Evolutionary conservation across 805 yeast species (phyloP).

Genomic region (Kuraishia ogatae): DNA sequence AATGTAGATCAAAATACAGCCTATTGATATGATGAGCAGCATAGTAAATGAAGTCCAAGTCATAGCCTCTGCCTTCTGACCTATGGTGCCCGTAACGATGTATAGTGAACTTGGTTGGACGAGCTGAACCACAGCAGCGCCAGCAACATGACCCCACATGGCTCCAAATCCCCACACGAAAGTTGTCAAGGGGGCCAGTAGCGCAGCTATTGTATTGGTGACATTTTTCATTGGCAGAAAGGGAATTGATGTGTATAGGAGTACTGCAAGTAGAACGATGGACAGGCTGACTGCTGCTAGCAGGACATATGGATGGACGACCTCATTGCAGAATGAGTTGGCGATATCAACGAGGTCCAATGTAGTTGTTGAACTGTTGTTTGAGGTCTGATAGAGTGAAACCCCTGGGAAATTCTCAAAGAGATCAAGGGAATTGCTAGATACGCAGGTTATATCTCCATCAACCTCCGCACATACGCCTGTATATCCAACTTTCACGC

Average conservation of each 20-base stretch:
- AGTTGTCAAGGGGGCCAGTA: slow-evolving; percentile 25
- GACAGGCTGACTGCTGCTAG: slow-evolving; percentile 38
- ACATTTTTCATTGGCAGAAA: slow-evolving; percentile 32
- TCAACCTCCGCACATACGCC: slow-evolving; percentile 41
- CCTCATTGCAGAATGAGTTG: slow-evolving; percentile 29
- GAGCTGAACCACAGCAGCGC: slow-evolving; percentile 31
- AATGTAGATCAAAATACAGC: slow-evolving; percentile 24
- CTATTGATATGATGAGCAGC: slow-evolving; percentile 28
- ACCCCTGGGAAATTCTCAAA: slow-evolving; percentile 20
- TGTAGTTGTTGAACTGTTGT: slow-evolving; percentile 21
- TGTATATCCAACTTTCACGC: slow-evolving; percentile 44
- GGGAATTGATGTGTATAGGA: slow-evolving; percentile 39
- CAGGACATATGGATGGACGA: slow-evolving; percentile 47
- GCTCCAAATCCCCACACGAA: slow-evolving; percentile 59
- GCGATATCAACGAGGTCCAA: slow-evolving; percentile 42
- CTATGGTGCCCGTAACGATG: slow-evolving; percentile 33
- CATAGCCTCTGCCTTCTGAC: slow-evolving; percentile 46
- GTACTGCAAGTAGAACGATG: slow-evolving; percentile 28
- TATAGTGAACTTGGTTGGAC: slow-evolving; percentile 43
- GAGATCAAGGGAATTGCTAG: slow-evolving; percentile 18
- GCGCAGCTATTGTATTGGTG: slow-evolving; percentile 19
- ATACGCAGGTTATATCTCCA: slow-evolving; percentile 26
- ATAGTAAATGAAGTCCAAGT: slow-evolving; percentile 55
- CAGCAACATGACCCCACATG: slow-evolving; percentile 55
- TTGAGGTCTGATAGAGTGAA: slow-evolving; percentile 21